Percentiles rank a stretch among this genome's conserved stretches.
phyloP scores from a whole-genome alignment of 2,329 filamentous ascomycete genomes.

The Cordyceps cicadae region DNA sequence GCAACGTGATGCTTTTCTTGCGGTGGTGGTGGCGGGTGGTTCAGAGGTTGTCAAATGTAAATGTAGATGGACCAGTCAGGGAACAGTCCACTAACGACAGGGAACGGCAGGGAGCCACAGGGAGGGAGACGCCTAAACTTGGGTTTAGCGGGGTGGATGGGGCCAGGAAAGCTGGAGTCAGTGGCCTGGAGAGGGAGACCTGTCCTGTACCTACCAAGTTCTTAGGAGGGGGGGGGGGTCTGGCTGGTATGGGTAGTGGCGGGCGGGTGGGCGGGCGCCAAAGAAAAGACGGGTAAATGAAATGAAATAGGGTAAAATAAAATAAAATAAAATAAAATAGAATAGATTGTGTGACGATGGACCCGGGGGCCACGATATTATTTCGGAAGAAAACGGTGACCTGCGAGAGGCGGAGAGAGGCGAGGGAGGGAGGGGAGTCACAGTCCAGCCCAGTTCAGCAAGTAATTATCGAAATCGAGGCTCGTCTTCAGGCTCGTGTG shows the following conservation, averaged over 20 bases:
- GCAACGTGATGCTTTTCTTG: conserved; percentile 6
- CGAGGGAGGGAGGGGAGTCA: not conserved
- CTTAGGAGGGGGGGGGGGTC: too few species aligned
- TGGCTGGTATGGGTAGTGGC: not conserved
- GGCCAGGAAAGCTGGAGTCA: not conserved
- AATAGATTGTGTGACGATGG: not conserved
- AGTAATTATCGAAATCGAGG: too few species aligned
- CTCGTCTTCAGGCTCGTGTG: not conserved
- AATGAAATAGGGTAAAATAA: too few species aligned
- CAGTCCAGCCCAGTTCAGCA: too few species aligned
- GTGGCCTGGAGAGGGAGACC: not conserved
- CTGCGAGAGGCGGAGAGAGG: not conserved
- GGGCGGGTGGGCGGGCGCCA: not conserved
- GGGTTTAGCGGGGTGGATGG: not conserved
- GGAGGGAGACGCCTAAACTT: not conserved
- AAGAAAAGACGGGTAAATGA: not conserved
- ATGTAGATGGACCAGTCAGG: not conserved
- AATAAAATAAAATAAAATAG: not conserved
- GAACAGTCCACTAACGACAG: too few species aligned
- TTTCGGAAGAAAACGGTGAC: conserved; percentile 10
- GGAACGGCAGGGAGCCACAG: too few species aligned
- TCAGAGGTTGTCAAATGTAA: not conserved
- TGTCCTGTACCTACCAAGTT: not conserved
- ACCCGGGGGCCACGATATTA: conserved; percentile 14
- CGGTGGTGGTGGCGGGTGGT: not conserved